These are phyloP conservation scores for Ophiosphaerella korrae DNA, from an alignment of 2,329 filamentous ascomycete genomes.

Conservation along the genomic window DNA sequence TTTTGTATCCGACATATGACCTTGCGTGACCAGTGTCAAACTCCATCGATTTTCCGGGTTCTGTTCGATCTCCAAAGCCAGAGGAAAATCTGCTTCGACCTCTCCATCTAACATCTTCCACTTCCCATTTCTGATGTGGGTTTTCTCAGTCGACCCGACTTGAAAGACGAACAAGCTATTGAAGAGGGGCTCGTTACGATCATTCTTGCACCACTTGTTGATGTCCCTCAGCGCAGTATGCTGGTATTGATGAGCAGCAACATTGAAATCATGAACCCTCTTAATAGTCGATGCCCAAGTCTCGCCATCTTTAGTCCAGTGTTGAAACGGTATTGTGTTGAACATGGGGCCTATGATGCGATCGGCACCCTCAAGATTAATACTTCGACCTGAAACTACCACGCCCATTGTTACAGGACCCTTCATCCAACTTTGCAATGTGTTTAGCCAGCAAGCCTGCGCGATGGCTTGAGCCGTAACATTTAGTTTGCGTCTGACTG, in stretches of 20 bases:
- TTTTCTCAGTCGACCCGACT: constrained; percentile 39
- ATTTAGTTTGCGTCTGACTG: constrained; percentile 62
- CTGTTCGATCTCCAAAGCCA: constrained; percentile 76
- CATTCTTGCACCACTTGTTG: constrained; percentile 73
- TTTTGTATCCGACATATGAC: constrained; percentile 45
- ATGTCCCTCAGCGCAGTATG: constrained; percentile 80
- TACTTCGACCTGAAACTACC: constrained; percentile 76
- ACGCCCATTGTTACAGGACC: constrained; percentile 68
- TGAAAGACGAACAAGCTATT: constrained; percentile 86
- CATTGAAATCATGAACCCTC: constrained; percentile 73
- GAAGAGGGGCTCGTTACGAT: constrained; percentile 62
- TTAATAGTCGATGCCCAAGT: constrained; percentile 66
- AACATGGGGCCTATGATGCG: constrained; percentile 80
- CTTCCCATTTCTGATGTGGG: constrained; percentile 40
- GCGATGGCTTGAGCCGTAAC: constrained; percentile 81
- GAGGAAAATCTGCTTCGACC: constrained; percentile 67
- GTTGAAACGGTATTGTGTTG: constrained; percentile 81
- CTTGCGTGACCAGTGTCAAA: constrained; percentile 66
- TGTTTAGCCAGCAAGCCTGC: constrained; percentile 74
- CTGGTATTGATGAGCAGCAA: constrained; percentile 71
- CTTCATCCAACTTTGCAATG: constrained; percentile 60
- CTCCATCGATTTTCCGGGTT: constrained; percentile 54
- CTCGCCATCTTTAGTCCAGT: constrained; percentile 51
- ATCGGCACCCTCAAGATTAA: constrained; percentile 70
- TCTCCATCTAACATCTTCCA: constrained; percentile 59